Evolutionary conservation across 495 filamentous ascomycete species (phyloP), one percentile per base, ranked within the genome.

Genomic region (Echria macrotheca): DNA sequence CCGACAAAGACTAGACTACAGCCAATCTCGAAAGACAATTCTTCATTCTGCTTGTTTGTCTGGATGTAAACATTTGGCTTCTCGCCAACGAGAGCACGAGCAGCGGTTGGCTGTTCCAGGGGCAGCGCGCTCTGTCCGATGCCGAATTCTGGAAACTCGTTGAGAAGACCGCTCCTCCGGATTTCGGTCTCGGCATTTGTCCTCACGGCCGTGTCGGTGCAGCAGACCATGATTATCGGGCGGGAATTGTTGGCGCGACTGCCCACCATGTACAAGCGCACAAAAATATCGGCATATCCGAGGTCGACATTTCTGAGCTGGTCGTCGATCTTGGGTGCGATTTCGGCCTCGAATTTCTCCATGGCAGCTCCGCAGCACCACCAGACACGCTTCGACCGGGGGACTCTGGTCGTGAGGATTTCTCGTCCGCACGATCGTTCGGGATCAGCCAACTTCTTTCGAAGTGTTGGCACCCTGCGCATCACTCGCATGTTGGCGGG

Each of bases 221-320:
- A 58, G 36, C 55, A 58, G 17, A 58, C 28, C 47, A 58, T 52
- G 19, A 58, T 48, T 33, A 58, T 29, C n/a, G 56, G 52, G 15
- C 49, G 44, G 12, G 55, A 45, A 36, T 8, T 36, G 3, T 39
- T 17, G 9, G 36, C 18, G 8, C 26, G 46, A 17, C 43, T 31
- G 12, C 54, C 49, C 5, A 56, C 53, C 49, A 56, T 56, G 35
- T 52, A 56, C 10, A 48, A 17, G 12, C 38, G 21, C 5, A 56
- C 44, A 29, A 47, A 52, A 8, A 56, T 50, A 7, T 56, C 54
- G 28, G 33, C 39, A 19, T 51, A 43, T 17, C 41, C 52, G n/a
- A 50, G 24, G 18, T 42, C 47, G 11, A 46, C 33, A 12, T 23
- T 32, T 12, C 22, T 14, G 15, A 55, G 52, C 19, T 7, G 17